Conservation (phyloP, 2,329 filamentous ascomycete species). For the Botrytis porri region DNA sequence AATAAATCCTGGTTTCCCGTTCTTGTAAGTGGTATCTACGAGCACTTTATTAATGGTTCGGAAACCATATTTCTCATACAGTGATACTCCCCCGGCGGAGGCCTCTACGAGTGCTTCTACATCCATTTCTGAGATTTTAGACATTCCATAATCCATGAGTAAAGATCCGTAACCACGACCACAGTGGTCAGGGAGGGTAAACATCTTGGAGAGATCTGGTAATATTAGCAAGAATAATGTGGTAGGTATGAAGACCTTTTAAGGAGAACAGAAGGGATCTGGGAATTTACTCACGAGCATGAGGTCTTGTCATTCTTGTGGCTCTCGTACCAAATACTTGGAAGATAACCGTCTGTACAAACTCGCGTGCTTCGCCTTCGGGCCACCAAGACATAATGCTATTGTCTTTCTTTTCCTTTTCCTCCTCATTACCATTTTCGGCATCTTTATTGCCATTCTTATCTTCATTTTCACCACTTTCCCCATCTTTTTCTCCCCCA, state of each 20-base stretch:
- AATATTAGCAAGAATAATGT: neutral
- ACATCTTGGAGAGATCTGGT: constrained; percentile 1
- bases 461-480: neutral
- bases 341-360: neutral
- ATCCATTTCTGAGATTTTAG: neutral
- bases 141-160: constrained; percentile 6
- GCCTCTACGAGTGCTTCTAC: constrained; percentile 8
- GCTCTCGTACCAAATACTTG: neutral
- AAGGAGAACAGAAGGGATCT: rapidly evolving
- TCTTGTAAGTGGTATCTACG: neutral
- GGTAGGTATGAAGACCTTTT: rapidly evolving
- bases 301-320: neutral
- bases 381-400: neutral
- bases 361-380: constrained; percentile 7
- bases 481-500: neutral
- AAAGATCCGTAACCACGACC: neutral
- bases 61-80: constrained; percentile 17
- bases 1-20: neutral
- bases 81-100: neutral
- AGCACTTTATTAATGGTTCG: neutral
- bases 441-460: neutral
- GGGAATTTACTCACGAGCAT: neutral
- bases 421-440: neutral
- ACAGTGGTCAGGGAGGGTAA: neutral
- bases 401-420: neutral